These are phyloP conservation scores for Rhizopogon hawkerae DNA, from an alignment of 1,284 basidiomycete genomes.

Conservation along the genomic window DNA sequence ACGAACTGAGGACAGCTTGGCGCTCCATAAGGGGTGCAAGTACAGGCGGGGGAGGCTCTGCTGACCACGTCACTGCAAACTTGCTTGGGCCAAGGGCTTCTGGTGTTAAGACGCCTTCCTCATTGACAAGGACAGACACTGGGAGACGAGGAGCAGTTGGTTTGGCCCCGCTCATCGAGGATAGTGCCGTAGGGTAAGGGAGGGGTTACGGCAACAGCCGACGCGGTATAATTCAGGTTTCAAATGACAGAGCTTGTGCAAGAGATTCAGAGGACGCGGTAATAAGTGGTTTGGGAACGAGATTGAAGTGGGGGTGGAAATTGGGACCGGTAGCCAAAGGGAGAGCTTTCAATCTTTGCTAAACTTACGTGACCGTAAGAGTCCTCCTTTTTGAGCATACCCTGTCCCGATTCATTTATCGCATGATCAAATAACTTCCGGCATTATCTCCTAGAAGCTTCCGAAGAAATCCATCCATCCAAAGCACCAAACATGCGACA, in stretches of 20 bases:
- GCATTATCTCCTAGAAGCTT: too few relatives aligned
- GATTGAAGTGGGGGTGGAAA: background rate
- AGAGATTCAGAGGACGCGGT: background rate
- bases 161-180: slow-evolving; percentile 25
- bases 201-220: background rate
- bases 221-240: background rate
- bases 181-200: slow-evolving; percentile 2
- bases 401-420: background rate
- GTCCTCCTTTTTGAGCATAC: background rate
- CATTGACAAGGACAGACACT: slow-evolving; percentile 14
- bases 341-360: background rate
- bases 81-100: slow-evolving; percentile 38
- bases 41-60: slow-evolving; percentile 30
- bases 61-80: slow-evolving; percentile 44
- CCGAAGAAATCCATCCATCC: too few relatives aligned
- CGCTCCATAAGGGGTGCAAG: slow-evolving; percentile 30
- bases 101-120: slow-evolving; percentile 29
- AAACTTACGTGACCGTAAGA: background rate
- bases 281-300: background rate
- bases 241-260: background rate
- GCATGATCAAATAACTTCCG: too few relatives aligned
- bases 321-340: background rate
- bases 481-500: background rate
- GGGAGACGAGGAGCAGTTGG: slow-evolving; percentile 24
- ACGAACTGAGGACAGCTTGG: slow-evolving; percentile 34